Base-by-base conservation (phyloP, 2,329 filamentous ascomycete species). In the Penicillium sp. region DNA sequence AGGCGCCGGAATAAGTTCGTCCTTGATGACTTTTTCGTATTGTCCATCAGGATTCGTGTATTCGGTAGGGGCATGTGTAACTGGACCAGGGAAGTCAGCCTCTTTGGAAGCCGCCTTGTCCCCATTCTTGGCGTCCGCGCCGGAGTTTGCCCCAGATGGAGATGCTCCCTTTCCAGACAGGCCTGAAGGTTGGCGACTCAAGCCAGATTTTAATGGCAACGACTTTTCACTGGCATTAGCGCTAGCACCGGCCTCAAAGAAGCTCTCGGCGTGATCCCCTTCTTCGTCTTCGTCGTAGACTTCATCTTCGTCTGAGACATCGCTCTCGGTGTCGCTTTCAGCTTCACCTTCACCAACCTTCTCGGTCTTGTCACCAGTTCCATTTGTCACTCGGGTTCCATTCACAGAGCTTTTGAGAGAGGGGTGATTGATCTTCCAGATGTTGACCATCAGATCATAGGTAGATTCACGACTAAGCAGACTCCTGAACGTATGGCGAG, bases 401-500 rank as follows among this genome's bases (percentile, higher is more conserved):
- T 97, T 97, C 3, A 96, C 80, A 4, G 91, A 96, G 71, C 92
- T 96, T 73, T 91, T 91, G 29, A 99, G 78, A 54, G 91, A 91
- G 2, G 95, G 93, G 72, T 99, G 95, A 16, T 91, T 95, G 29
- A 97, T 89, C 73, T 96, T 96, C 95, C 95, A 99, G 57, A 99
- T 98, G 58, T 96, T 96, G 63, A 99, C 90, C 70, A 99, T 93
- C 46, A 99, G 80, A 71, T 99, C 96, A 70, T 98, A 99, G 0
- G 96, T 98, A 3, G 93, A 91, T 75, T 99, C 95, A 71, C 95
- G 85, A 68, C 91, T 95, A 5, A 96, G 88, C 63, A 99, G 91
- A 75, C 93, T 97, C 54, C 95, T 93, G 76, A 99, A 99, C 1
- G 96, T 87, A 69, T 99, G 95, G 63, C 95, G 92, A 44, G 95